Conservation (phyloP, 208 protist species). For the Crithidia bombi region DNA sequence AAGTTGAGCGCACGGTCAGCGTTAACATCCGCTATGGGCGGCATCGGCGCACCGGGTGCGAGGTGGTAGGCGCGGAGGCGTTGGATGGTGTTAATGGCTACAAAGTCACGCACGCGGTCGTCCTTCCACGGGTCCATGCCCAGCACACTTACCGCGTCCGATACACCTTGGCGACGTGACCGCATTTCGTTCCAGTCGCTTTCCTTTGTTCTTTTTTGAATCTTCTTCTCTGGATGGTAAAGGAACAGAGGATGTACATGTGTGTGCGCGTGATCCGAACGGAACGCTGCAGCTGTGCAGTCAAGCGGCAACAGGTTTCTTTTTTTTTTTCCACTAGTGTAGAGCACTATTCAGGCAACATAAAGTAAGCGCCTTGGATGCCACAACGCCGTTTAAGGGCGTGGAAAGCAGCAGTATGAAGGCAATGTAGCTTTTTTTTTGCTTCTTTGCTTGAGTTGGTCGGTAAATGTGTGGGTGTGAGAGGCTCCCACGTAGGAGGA, state of each 20-base stretch:
- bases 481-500: too few species aligned
- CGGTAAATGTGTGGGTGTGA: too few species aligned
- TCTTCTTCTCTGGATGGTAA: too few species aligned
- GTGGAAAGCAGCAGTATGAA: too few species aligned
- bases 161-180: slow-evolving; percentile 28
- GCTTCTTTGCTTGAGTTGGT: too few species aligned
- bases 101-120: slow-evolving; percentile 79
- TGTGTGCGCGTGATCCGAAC: background rate
- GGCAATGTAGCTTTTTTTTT: too few species aligned
- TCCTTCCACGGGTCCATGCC: slow-evolving; percentile 89
- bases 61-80: slow-evolving; percentile 79
- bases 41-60: slow-evolving; percentile 40
- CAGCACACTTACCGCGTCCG: slow-evolving; percentile 27
- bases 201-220: background rate
- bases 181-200: slow-evolving; percentile 38
- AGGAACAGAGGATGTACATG: background rate
- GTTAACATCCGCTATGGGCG: slow-evolving; percentile 62
- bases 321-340: too few species aligned
- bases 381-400: too few species aligned
- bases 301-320: too few species aligned
- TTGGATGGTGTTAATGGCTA: slow-evolving; percentile 86
- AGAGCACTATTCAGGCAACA: too few species aligned
- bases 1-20: slow-evolving; percentile 62
- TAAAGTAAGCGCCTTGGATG: too few species aligned
- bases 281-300: too few species aligned